Percentiles rank a stretch among this genome's conserved stretches.
phyloP scores from a whole-genome alignment of 164 flowering plant species.

The Magnolia officinalis region DNA sequence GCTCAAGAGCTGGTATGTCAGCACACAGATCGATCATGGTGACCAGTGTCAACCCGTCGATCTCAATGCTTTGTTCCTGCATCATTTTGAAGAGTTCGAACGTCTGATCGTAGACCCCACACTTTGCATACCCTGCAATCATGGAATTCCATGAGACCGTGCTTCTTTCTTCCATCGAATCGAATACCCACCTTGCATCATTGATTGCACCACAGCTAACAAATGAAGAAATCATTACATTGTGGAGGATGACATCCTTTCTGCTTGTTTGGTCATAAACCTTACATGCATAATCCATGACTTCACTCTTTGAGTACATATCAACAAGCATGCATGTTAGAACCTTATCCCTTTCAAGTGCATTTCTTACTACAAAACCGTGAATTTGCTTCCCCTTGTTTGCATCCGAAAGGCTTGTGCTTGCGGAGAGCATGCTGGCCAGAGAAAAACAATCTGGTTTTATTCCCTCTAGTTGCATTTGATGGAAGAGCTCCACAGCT shows the following conservation, averaged over 20 bases:
- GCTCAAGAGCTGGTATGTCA: slow-evolving; percentile 14
- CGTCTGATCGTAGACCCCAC: slow-evolving; percentile 3
- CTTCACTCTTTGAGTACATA: slow-evolving; percentile 20
- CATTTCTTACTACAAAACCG: slow-evolving; percentile 15
- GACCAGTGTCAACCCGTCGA: slow-evolving; percentile 14
- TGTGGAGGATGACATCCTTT: slow-evolving; percentile 21
- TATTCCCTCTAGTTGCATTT: slow-evolving; percentile 18
- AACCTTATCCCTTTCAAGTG: slow-evolving; percentile 11
- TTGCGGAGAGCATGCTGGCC: slow-evolving; percentile 12
- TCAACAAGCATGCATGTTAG: slow-evolving; percentile 14
- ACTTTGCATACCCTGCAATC: slow-evolving; percentile 16
- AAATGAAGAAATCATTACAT: slow-evolving; percentile 19
- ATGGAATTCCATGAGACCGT: slow-evolving; percentile 24
- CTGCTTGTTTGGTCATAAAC: neutral
- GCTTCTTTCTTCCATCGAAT: slow-evolving; percentile 16
- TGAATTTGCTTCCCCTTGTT: slow-evolving; percentile 22
- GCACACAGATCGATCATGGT: slow-evolving; percentile 14
- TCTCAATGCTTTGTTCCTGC: slow-evolving; percentile 9
- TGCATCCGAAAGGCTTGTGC: slow-evolving; percentile 3
- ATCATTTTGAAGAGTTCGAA: slow-evolving; percentile 14
- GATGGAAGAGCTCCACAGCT: slow-evolving; percentile 13
- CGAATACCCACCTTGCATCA: slow-evolving; percentile 16
- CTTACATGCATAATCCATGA: slow-evolving; percentile 15
- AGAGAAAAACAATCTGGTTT: slow-evolving; percentile 21
- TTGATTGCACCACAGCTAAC: slow-evolving; percentile 5